These are phyloP conservation scores for Microcos paniculata DNA, from an alignment of 345 rosid species.

Conservation along the genomic window DNA sequence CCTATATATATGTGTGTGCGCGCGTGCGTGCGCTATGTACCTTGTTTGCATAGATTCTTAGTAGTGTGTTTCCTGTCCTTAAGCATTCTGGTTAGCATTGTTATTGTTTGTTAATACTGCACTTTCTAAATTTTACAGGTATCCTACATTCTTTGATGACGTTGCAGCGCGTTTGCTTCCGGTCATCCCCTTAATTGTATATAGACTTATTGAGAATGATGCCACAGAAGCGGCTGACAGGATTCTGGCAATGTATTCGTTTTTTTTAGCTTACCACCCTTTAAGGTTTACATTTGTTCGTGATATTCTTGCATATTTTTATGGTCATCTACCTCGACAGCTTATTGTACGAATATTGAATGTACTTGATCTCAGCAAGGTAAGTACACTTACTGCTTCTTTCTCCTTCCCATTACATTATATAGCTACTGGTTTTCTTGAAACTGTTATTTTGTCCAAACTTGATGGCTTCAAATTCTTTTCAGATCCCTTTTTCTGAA, in stretches of 20 bases:
- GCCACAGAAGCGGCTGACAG: conserved; percentile 74
- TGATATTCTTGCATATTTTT: conserved; percentile 93
- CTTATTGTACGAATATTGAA: conserved; percentile 68
- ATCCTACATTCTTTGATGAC: conserved; percentile 96
- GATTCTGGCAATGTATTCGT: conserved; percentile 55
- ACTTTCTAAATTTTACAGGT: conserved; percentile 47
- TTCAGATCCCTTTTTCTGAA: conserved; percentile 94
- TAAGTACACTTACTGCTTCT: conserved; percentile 24
- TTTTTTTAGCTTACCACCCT: conserved; percentile 78
- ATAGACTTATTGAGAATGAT: conserved; percentile 92
- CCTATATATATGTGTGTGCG: no score
- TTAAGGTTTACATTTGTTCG: conserved; percentile 93
- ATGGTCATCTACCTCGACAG: conserved; percentile 86
- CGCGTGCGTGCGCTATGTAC: no score
- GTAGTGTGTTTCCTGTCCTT: neutral
- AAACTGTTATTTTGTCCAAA: neutral
- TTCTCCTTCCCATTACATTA: neutral
- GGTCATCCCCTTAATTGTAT: conserved; percentile 87
- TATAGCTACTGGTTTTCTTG: neutral
- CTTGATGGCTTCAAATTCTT: conserved; percentile 16
- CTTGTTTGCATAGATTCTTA: neutral
- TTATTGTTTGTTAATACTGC: conserved; percentile 17
- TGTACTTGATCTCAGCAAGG: conserved; percentile 90
- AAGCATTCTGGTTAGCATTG: neutral
- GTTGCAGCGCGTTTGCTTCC: conserved; percentile 88